Evolutionary conservation across 768 basidiomycete species (phyloP).

Genomic region (Clavaria fumosa): DNA sequence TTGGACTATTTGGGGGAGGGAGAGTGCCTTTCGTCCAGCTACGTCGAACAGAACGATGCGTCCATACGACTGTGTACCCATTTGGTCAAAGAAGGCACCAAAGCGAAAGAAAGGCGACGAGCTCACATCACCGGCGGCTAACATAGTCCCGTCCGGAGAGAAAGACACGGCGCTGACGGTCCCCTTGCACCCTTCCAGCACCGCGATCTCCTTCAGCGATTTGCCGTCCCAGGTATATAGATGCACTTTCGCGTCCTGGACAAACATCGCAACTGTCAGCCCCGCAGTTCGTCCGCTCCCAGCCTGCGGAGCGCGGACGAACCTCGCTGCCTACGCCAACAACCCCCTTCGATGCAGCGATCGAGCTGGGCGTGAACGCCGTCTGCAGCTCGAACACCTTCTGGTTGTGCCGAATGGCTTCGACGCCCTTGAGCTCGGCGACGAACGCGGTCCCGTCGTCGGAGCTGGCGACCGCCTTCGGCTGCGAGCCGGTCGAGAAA

Average conservation of each 20-base stretch:
- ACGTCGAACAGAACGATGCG: constrained; percentile 70
- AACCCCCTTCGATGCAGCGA: constrained; percentile 34
- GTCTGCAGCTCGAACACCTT: constrained; percentile 41
- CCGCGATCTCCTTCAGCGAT: constrained; percentile 35
- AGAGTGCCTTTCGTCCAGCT: constrained; percentile 46
- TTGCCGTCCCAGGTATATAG: constrained; percentile 62
- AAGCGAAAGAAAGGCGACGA: constrained; percentile 19
- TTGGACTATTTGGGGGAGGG: constrained; percentile 18
- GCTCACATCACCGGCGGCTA: constrained; percentile 85
- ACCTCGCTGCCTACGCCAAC: constrained; percentile 72
- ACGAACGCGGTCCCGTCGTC: constrained; percentile 54
- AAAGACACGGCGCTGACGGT: constrained; percentile 63
- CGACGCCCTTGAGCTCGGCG: constrained; percentile 38
- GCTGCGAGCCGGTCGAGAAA: constrained; percentile 43
- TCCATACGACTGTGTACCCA: too few species aligned
- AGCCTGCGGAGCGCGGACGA: constrained; percentile 11
- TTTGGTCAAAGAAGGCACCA: too few species aligned
- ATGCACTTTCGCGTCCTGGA: constrained; percentile 67
- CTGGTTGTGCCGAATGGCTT: constrained; percentile 59
- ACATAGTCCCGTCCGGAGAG: constrained; percentile 55
- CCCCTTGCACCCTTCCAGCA: constrained; percentile 55
- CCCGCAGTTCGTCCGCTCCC: neutral
- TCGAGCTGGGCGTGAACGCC: constrained; percentile 35
- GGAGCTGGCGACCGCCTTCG: constrained; percentile 45
- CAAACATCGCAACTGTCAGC: constrained; percentile 4